Evolutionary conservation across 2,329 filamentous ascomycete species (phyloP).

Genomic region (Ophiostoma sp.): DNA sequence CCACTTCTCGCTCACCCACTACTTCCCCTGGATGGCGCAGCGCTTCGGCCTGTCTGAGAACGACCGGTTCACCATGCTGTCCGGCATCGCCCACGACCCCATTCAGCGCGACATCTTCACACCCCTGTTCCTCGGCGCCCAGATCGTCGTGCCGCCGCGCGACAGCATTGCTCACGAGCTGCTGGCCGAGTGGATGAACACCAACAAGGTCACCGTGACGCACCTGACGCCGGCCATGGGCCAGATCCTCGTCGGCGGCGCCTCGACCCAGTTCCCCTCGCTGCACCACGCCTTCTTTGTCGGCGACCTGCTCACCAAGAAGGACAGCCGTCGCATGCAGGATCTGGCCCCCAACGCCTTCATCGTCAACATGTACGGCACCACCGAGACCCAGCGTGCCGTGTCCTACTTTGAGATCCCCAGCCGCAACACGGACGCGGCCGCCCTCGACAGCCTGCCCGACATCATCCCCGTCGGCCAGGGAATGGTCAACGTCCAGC

Average conservation of each 20-base stretch:
- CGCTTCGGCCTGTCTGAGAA: constrained; percentile 68
- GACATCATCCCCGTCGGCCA: constrained; percentile 78
- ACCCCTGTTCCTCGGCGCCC: constrained; percentile 77
- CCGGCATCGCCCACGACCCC: constrained; percentile 74
- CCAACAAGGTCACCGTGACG: constrained; percentile 68
- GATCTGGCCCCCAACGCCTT: constrained; percentile 66
- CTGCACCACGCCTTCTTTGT: constrained; percentile 85
- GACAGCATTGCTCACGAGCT: constrained; percentile 84
- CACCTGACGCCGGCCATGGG: constrained; percentile 97
- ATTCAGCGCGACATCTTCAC: constrained; percentile 72
- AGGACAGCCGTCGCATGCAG: constrained; percentile 73
- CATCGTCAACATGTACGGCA: constrained; percentile 84
- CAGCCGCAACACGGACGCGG: constrained; percentile 57
- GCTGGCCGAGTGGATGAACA: constrained; percentile 81
- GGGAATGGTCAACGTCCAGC: constrained; percentile 85
- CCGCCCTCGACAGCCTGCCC: constrained; percentile 40
- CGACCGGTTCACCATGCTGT: constrained; percentile 75
- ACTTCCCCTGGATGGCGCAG: constrained; percentile 91
- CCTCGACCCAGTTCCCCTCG: constrained; percentile 67
- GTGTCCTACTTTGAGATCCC: constrained; percentile 81
- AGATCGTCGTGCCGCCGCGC: constrained; percentile 69
- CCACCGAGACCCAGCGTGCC: constrained; percentile 75
- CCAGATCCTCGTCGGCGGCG: constrained; percentile 84
- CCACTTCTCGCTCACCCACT: constrained; percentile 79
- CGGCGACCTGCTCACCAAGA: constrained; percentile 80